These are phyloP conservation scores for Ilex paraguariensis DNA, from an alignment of 305 asterid genomes.

Conservation along the genomic window DNA sequence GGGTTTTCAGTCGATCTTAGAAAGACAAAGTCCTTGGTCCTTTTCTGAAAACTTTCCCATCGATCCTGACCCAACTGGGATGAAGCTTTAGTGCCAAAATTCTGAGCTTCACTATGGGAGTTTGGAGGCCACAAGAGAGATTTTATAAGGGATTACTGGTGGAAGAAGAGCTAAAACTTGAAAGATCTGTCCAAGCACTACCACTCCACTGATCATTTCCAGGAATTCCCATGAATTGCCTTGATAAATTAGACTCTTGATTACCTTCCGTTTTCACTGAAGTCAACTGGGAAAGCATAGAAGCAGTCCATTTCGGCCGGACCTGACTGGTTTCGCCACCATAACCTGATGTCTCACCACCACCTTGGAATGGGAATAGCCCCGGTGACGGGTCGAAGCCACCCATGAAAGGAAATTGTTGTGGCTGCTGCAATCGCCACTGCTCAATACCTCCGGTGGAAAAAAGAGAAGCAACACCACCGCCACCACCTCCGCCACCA, in stretches of 20 bases:
- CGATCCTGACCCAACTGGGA: background rate
- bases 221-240: constrained; percentile 43
- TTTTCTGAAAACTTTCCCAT: background rate
- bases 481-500: constrained; percentile 3
- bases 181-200: constrained; percentile 59
- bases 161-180: constrained; percentile 73
- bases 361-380: constrained; percentile 46
- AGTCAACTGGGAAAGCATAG: constrained; percentile 38
- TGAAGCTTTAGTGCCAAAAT: constrained; percentile 11
- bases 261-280: constrained; percentile 63
- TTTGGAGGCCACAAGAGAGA: too few relatives aligned
- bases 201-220: constrained; percentile 53
- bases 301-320: constrained; percentile 43
- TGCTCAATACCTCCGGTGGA: constrained; percentile 49
- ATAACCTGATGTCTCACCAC: constrained; percentile 35
- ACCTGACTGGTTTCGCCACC: constrained; percentile 35
- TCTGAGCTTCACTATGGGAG: constrained; percentile 6
- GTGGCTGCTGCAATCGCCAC: constrained; percentile 62
- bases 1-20: constrained; percentile 29
- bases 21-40: background rate
- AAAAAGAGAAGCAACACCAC: constrained; percentile 32
- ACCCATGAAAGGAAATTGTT: constrained; percentile 62
- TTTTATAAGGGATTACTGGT: constrained; percentile 51
- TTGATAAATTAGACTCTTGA: constrained; percentile 35
- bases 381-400: constrained; percentile 45